Evolutionary conservation across 2,329 filamentous ascomycete genomes (phyloP).

Genomic region (Arthrocladium fulminans): DNA sequence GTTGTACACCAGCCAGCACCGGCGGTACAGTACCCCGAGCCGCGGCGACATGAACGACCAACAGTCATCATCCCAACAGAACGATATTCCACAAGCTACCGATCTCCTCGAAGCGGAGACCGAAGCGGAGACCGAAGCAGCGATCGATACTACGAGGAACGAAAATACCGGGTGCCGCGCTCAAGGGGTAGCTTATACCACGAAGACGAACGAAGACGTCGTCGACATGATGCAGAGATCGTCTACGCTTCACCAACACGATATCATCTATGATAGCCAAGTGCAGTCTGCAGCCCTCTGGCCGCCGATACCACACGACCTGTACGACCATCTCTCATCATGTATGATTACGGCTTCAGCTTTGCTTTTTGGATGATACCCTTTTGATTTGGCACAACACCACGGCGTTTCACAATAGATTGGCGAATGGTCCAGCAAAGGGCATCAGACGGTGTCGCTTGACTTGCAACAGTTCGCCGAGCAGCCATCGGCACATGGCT

Average conservation of each 20-base stretch:
- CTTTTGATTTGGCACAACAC: neutral
- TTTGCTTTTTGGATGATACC: slow-evolving; percentile 1
- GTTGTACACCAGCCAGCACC: neutral
- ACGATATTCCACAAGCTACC: neutral
- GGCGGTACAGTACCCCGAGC: neutral
- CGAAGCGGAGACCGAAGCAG: no score
- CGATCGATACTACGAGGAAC: slow-evolving; percentile 7
- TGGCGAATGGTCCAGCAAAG: slow-evolving; percentile 7
- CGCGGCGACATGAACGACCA: neutral
- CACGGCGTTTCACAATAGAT: neutral
- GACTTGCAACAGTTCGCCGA: slow-evolving; percentile 8
- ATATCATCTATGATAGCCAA: slow-evolving; percentile 4
- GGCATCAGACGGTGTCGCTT: neutral
- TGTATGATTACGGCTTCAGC: slow-evolving; percentile 4
- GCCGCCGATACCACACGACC: neutral
- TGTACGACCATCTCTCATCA: neutral
- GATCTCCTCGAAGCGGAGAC: neutral
- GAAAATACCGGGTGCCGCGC: slow-evolving; percentile 4
- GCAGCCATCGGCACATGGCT: neutral
- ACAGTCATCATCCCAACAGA: neutral
- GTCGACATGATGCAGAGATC: slow-evolving; percentile 4
- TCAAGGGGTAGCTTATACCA: slow-evolving; percentile 7
- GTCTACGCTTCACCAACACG: slow-evolving; percentile 6
- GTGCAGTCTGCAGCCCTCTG: neutral
- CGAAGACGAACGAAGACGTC: slow-evolving; percentile 8